Evolutionary conservation across 2,329 filamentous ascomycete genomes (phyloP), one percentile per base, ranked within the genome.

Genomic region (Xylariaceae sp.): DNA sequence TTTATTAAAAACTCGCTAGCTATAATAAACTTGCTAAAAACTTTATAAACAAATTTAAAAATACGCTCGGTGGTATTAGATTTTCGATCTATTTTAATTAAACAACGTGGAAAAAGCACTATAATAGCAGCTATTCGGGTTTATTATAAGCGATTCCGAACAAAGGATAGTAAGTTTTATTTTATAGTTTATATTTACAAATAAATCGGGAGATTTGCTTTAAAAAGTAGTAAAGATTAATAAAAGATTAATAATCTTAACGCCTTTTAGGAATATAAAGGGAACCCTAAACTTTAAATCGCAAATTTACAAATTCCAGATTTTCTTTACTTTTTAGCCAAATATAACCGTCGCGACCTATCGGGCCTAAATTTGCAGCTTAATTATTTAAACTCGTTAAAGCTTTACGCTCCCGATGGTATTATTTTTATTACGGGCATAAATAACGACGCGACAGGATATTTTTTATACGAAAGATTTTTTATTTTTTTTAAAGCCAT

Each of bases 271-370:
- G 84, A 89, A 89, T 61, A 88, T 84, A 0, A 71, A 87, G 58
- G 85, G 83, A 40, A 88, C 85, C 9, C 57, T 85, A 15, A 87
- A 87, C 63, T 87, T 77, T 63, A 80, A 87, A 56, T 76, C 78
- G 3, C 78, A 86, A 32, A 75, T 90, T 30, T 86, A 90, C 66
- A 85, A 86, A 61, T 83, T 88, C 63, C 64, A 71, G 44, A 70
- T 89, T 42, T 75, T 72, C 1, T 77, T 89, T 58, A 79, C 75
- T 0, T 76, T 81, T 3, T 69, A 74, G 3, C 66, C 69, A 1
- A 63, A 71, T 12, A 80, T 82, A 2, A 80, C 79, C 0, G 67
- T 74, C 1, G 66, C 68, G 2, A 73, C 3, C 81, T 82, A 0
- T 79, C 79, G 0, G 60, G 66, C 0, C 80, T 82, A 1, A 89